Base-by-base conservation (phyloP, 345 rosid species). In the Corchorus capsularis region DNA sequence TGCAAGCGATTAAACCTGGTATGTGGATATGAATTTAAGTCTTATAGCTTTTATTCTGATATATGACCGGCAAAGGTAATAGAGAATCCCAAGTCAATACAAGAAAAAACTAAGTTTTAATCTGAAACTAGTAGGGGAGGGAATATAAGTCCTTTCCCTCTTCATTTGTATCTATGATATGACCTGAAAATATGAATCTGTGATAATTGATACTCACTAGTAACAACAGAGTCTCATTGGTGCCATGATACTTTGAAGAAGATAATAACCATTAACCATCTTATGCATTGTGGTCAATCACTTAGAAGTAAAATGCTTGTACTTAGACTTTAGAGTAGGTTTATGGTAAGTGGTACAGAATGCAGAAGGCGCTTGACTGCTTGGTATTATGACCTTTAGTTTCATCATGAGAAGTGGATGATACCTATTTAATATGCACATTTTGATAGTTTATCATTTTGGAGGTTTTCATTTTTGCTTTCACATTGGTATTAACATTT, bases 391-490 rank as follows among this genome's bases (percentile, higher is more conserved):
- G 20, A 20, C n/a, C 12, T 66, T 45, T 66, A 20, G 54, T 67
- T 47, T 67, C 11, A 0, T 6, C 4, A 49, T 49, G 57, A 45
- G n/a, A 68, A 49, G 22, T 27, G 41, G 57, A 35, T 1, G 14
- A 27, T 49, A 34, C 47, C 7, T 68, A 22, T 22, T 46, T 46
- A 0, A 22, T 47, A 13, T 13, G 71, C 55, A 67, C 59, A 32
- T 63, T 32, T 70, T 46, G 34, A 70, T 63, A 43, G 64, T 34
- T 63, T 63, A 22, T 13, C 60, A 49, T 71, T 19, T 63, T 74
- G 56, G 49, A 34, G 22, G 15, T 19, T 46, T 47, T 46, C 4
- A 8, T 73, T 66, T 67, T 60, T 45, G 3, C 34, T 57, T 45
- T 53, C n/a, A 66, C 15, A 8, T 75, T 45, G 11, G 6, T 49